Evolutionary conservation across 257 asterid species (phyloP).

Genomic region (Capsicum pubescens): DNA sequence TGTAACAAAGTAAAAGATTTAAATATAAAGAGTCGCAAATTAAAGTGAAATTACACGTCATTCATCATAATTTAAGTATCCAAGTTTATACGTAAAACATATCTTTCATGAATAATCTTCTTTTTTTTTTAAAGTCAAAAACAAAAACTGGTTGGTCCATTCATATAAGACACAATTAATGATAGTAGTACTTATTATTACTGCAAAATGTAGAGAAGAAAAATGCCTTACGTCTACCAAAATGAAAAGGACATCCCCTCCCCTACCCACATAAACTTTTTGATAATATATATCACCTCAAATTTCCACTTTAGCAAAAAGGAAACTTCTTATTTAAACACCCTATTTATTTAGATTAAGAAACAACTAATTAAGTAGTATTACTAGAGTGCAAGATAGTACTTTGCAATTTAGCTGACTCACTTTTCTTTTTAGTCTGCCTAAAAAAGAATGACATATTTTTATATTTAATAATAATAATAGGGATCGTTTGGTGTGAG

Average conservation of each 20-base stretch:
- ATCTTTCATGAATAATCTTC: not conserved
- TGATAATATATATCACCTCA: slow-evolving; percentile 19
- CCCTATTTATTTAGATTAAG: not conserved
- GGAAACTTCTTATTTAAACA: not conserved
- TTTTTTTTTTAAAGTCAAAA: not conserved
- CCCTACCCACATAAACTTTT: not conserved
- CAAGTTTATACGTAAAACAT: not conserved
- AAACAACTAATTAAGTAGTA: not conserved
- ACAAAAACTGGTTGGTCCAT: not conserved
- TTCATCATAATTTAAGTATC: too few species aligned
- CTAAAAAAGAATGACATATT: too few species aligned
- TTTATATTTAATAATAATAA: too few species aligned
- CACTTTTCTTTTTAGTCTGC: too few species aligned
- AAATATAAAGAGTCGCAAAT: too few species aligned
- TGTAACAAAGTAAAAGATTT: too few species aligned
- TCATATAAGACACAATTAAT: not conserved
- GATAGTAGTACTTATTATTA: not conserved
- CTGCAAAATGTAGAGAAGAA: not conserved
- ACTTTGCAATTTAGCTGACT: not conserved
- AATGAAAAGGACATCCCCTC: slow-evolving; percentile 7
- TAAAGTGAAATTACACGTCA: too few species aligned
- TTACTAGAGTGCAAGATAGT: not conserved
- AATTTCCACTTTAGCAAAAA: not conserved
- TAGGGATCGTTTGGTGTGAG: too few species aligned
- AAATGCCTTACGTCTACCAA: slow-evolving; percentile 5